phyloP scores from a whole-genome alignment of 176 grass and related monocot genomes.

The Triticum urartu region DNA sequence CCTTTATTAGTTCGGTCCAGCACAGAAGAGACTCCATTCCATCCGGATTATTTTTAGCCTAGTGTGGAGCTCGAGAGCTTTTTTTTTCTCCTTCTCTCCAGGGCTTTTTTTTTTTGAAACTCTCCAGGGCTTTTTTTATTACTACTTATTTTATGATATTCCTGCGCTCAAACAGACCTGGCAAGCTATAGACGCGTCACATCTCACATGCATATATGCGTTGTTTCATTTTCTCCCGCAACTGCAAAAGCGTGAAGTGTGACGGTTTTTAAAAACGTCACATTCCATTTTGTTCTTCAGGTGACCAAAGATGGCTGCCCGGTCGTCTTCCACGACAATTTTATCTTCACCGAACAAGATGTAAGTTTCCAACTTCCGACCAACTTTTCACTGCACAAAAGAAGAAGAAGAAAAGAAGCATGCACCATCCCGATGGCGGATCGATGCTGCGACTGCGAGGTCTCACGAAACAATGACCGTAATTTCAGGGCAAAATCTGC shows the following conservation, averaged over 20 bases:
- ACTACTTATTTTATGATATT: not conserved
- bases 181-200: not conserved
- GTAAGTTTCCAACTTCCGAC: slow-evolving; percentile 19
- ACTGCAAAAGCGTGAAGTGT: not conserved
- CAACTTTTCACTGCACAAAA: not conserved
- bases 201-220: not conserved
- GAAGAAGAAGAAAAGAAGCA: not conserved
- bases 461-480: not conserved
- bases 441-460: not conserved
- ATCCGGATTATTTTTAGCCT: too few species aligned
- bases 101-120: not conserved
- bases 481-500: slow-evolving; percentile 47
- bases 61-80: too few species aligned
- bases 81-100: not conserved
- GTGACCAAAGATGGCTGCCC: slow-evolving; percentile 72
- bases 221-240: not conserved
- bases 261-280: not conserved
- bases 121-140: not conserved
- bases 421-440: not conserved
- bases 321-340: slow-evolving; percentile 84
- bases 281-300: slow-evolving; percentile 31
- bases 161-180: not conserved
- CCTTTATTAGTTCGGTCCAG: not conserved
- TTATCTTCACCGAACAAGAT: slow-evolving; percentile 60
- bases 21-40: too few species aligned